Percentiles rank a stretch among this genome's conserved stretches.
These are phyloP conservation scores for Kwoniella shandongensis DNA, from an alignment of 768 basidiomycete species.

Conservation along the genomic window DNA sequence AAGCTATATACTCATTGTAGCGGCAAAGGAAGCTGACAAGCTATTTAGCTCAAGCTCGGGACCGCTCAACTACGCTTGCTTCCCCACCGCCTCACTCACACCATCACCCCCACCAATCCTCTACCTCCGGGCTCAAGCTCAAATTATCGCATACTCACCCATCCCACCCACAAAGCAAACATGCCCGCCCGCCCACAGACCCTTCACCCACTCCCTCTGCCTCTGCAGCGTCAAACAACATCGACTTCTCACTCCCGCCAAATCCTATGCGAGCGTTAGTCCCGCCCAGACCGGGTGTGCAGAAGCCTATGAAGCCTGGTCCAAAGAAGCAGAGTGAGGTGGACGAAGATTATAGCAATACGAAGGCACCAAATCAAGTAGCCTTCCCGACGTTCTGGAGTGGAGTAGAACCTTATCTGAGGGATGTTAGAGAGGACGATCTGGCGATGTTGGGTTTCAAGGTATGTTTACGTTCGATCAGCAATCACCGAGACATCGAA, in stretches of 20 bases:
- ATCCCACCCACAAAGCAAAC: conserved; percentile 3
- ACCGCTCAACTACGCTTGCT: conserved; percentile 31
- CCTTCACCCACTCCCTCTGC: conserved; percentile 34
- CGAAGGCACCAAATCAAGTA: conserved; percentile 66
- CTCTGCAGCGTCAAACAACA: conserved; percentile 23
- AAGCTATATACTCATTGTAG: background rate
- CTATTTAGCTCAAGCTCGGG: conserved; percentile 20
- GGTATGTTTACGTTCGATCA: conserved; percentile 52
- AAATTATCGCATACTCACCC: conserved; percentile 30
- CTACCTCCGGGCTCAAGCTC: conserved; percentile 45
- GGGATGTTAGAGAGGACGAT: conserved; percentile 90
- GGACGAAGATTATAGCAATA: conserved; percentile 81
- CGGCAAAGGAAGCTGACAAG: background rate
- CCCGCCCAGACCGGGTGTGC: conserved; percentile 46
- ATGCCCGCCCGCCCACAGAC: conserved; percentile 18
- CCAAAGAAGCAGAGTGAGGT: conserved; percentile 67
- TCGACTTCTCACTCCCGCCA: conserved; percentile 47
- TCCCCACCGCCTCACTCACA: conserved; percentile 29
- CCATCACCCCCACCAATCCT: conserved; percentile 15
- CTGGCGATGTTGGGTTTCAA: conserved; percentile 87
- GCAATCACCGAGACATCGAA: background rate
- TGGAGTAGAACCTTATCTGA: conserved; percentile 84
- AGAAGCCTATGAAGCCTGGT: conserved; percentile 50
- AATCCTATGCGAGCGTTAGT: conserved; percentile 35
- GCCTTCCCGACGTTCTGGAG: conserved; percentile 71